Evolutionary conservation across 495 filamentous ascomycete species (phyloP).

Genomic region (Annulohypoxylon bovei): DNA sequence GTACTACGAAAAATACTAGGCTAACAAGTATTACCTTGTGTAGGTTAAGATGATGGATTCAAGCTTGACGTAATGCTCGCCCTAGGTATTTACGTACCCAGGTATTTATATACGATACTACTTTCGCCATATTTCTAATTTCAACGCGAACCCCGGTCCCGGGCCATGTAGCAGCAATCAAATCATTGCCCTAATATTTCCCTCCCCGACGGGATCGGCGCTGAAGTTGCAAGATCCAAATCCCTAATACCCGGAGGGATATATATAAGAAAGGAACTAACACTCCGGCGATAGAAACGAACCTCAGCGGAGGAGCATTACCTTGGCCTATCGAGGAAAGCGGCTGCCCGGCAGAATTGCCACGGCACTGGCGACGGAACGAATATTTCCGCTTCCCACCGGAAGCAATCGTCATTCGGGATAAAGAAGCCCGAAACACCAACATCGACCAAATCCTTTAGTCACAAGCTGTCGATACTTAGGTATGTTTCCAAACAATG

Average conservation of each 20-base stretch:
- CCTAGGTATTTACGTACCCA: neutral
- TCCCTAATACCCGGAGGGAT: slow-evolving; percentile 7
- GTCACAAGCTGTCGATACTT: too few species aligned
- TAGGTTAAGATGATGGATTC: neutral
- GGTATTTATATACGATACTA: neutral
- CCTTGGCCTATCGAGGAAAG: slow-evolving; percentile 21
- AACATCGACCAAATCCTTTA: too few species aligned
- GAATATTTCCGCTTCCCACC: slow-evolving; percentile 3
- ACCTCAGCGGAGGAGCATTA: slow-evolving; percentile 1
- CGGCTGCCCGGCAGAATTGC: slow-evolving; percentile 26
- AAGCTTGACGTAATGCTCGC: neutral
- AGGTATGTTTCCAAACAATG: neutral
- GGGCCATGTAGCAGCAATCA: neutral
- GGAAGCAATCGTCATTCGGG: slow-evolving; percentile 20
- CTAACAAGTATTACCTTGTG: neutral
- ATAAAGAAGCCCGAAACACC: slow-evolving; percentile 15
- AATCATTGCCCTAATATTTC: neutral
- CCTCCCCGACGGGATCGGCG: too few species aligned
- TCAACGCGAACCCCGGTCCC: neutral
- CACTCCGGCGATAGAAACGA: slow-evolving; percentile 5
- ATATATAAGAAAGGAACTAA: neutral
- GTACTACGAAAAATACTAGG: neutral
- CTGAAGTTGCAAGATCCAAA: neutral
- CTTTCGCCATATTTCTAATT: neutral
- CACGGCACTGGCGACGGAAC: slow-evolving; percentile 22